Conservation (phyloP, 257 asterid genomes). For the Schizonepeta tenuifolia region DNA sequence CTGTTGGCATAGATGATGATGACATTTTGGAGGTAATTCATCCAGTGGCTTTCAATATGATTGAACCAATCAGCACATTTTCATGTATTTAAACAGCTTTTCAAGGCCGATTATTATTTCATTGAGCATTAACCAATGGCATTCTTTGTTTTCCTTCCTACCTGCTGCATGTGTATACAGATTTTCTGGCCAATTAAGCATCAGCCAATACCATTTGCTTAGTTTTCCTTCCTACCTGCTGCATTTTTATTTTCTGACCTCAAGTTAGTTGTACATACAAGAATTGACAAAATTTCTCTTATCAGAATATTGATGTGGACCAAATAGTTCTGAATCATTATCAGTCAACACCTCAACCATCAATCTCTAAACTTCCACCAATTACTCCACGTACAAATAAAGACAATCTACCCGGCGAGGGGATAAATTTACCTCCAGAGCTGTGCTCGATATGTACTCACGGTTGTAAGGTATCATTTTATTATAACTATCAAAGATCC, state of each 20-base stretch:
- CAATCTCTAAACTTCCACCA: constrained; percentile 68
- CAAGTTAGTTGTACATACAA: constrained; percentile 23
- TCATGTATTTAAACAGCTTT: constrained; percentile 18
- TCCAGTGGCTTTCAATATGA: constrained; percentile 25
- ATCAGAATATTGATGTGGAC: constrained; percentile 83
- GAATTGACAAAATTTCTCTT: constrained; percentile 18
- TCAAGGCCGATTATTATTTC: constrained; percentile 17
- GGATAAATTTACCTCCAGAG: constrained; percentile 67
- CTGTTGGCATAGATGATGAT: constrained; percentile 65
- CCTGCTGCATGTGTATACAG: background rate
- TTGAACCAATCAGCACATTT: background rate
- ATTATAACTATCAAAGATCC: constrained; percentile 22
- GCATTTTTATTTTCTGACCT: constrained; percentile 11
- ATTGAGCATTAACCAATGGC: constrained; percentile 13
- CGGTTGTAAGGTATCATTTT: constrained; percentile 63
- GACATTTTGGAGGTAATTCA: constrained; percentile 78
- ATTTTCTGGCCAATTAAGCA: constrained; percentile 1
- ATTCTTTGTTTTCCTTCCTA: background rate
- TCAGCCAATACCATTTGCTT: constrained; percentile 22
- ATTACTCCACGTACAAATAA: constrained; percentile 57
- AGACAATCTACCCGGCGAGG: constrained; percentile 37
- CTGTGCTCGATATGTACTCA: constrained; percentile 76
- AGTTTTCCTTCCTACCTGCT: background rate
- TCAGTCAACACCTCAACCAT: constrained; percentile 87
- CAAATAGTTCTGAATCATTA: constrained; percentile 71